Evolutionary conservation across 495 filamentous ascomycete genomes (phyloP).

Genomic region (Neurospora discreta): DNA sequence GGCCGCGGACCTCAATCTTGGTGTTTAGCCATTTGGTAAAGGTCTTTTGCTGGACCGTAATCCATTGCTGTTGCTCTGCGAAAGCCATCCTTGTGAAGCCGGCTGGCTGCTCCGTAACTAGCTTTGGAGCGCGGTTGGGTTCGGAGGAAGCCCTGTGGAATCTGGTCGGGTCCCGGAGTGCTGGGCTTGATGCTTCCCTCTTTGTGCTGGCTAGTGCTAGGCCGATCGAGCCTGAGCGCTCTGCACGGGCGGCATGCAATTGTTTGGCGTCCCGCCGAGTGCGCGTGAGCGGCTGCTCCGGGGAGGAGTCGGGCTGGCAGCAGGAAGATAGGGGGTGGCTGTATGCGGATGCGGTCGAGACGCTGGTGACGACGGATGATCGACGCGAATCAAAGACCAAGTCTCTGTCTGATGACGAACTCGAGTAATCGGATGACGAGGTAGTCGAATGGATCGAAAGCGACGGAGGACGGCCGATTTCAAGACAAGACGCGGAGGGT

Average conservation of each 20-base stretch:
- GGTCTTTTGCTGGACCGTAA: conserved; percentile 97
- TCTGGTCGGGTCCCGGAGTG: conserved; percentile 12
- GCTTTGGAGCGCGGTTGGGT: conserved; percentile 14
- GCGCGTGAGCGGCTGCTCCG: conserved; percentile 8
- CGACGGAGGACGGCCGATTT: conserved; percentile 11
- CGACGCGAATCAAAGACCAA: conserved; percentile 17
- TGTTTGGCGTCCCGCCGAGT: conserved; percentile 24
- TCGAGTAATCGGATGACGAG: conserved; percentile 11
- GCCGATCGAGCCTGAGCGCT: conserved; percentile 23
- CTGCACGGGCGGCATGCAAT: conserved; percentile 21
- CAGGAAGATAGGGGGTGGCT: background rate
- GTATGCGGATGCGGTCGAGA: conserved; percentile 5
- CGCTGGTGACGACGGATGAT: conserved; percentile 18
- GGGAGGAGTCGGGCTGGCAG: background rate
- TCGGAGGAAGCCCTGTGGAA: conserved; percentile 20
- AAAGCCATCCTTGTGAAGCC: conserved; percentile 37
- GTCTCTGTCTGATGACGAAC: conserved; percentile 9
- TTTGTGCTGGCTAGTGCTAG: conserved; percentile 16
- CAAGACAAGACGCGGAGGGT: background rate
- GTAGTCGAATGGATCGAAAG: conserved; percentile 19
- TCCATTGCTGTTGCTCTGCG: conserved; percentile 73
- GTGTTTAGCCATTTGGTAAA: conserved; percentile 99
- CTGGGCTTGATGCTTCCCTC: conserved; percentile 5
- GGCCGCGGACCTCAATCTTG: conserved; percentile 65
- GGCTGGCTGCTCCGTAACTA: background rate